Evolutionary conservation across 2,329 filamentous ascomycete species (phyloP).

Genomic region (Alternaria sp.): DNA sequence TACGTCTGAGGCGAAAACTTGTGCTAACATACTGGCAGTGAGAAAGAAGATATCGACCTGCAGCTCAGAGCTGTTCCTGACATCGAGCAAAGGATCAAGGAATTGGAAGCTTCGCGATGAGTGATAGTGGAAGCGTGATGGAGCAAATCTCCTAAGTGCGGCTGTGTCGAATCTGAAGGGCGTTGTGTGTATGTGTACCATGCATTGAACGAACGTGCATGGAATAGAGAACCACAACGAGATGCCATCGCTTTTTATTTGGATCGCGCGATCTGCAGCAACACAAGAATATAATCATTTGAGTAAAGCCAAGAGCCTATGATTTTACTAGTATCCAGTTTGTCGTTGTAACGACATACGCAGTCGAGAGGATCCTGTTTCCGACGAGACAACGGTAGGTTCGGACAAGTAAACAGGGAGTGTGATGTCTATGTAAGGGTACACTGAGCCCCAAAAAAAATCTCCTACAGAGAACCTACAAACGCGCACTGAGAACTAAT

Average conservation of each 20-base stretch:
- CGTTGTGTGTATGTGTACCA: neutral
- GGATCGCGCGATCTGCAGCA: neutral
- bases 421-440: too few species aligned
- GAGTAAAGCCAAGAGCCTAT: neutral
- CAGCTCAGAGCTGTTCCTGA: conserved; percentile 86
- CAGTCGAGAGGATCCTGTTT: neutral
- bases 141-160: neutral
- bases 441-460: too few species aligned
- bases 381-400: neutral
- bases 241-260: neutral
- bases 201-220: neutral
- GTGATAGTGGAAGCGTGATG: neutral
- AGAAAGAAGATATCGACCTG: conserved; percentile 92
- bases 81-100: conserved; percentile 82
- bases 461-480: too few species aligned
- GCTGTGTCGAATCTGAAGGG: neutral
- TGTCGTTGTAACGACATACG: neutral
- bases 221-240: neutral
- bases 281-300: neutral
- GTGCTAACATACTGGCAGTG: conserved; percentile 56
- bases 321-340: neutral
- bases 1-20: neutral
- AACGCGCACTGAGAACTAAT: too few species aligned
- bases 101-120: conserved; percentile 64
- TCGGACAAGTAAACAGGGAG: too few species aligned